Evolutionary conservation across 2,329 filamentous ascomycete genomes (phyloP).

Genomic region (Phoma sp.): DNA sequence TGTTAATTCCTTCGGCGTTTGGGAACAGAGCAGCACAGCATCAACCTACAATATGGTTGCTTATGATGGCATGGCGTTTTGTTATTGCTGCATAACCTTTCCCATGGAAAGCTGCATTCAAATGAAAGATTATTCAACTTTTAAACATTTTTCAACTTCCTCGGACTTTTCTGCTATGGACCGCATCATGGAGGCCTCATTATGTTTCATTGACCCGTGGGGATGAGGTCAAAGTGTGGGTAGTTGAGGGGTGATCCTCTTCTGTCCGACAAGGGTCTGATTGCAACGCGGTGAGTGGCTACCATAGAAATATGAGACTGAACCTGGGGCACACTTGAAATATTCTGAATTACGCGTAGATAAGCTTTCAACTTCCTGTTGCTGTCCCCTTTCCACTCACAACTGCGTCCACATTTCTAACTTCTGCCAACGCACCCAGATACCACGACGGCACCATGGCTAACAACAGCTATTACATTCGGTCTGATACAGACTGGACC

Average conservation of each 20-base stretch:
- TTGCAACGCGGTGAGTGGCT: neutral
- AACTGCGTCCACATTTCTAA: neutral
- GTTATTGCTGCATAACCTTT: slow-evolving; percentile 7
- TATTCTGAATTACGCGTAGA: neutral
- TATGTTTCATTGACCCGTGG: neutral
- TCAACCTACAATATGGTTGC: slow-evolving; percentile 12
- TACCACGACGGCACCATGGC: neutral
- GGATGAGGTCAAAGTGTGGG: neutral
- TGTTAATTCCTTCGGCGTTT: slow-evolving; percentile 9
- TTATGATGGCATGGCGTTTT: slow-evolving; percentile 17
- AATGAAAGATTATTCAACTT: slow-evolving; percentile 3
- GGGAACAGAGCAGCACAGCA: slow-evolving; percentile 4
- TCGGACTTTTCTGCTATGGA: neutral
- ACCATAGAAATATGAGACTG: neutral
- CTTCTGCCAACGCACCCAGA: no score
- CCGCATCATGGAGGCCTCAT: neutral
- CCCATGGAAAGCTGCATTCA: slow-evolving; percentile 12
- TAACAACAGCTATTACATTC: neutral
- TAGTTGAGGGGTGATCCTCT: slow-evolving; percentile 3
- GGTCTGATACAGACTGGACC: neutral
- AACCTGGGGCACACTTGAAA: neutral
- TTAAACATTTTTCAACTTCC: neutral
- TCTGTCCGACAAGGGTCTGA: neutral
- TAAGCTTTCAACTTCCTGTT: no score
- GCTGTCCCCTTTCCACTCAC: neutral